These are phyloP conservation scores for Ophiostoma ips DNA, from an alignment of 2,329 filamentous ascomycete species.

Conservation along the genomic window DNA sequence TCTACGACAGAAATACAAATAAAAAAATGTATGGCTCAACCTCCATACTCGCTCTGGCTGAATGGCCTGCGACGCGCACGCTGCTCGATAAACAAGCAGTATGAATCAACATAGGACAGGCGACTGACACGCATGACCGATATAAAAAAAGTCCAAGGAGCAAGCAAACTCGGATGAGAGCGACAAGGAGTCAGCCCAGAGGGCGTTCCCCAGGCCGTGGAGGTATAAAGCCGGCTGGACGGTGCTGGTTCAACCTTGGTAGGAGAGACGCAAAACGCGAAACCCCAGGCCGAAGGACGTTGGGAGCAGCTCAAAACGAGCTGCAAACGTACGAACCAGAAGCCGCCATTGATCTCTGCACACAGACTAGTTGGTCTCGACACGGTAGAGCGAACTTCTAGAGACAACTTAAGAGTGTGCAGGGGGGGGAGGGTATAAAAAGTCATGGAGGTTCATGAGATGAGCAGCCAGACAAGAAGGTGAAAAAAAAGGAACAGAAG, in stretches of 20 bases:
- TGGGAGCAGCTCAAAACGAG: constrained; percentile 1
- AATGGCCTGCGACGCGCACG: background rate
- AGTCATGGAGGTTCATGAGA: background rate
- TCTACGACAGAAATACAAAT: background rate
- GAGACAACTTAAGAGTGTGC: constrained; percentile 99
- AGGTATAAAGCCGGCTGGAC: background rate
- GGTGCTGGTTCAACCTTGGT: background rate
- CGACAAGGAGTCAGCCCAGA: background rate
- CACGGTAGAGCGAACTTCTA: constrained; percentile 57
- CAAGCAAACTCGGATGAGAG: constrained; percentile 1
- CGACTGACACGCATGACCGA: background rate
- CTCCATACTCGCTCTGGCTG: background rate
- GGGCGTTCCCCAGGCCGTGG: background rate
- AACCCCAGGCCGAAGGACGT: constrained; percentile 1
- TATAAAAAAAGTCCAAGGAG: background rate
- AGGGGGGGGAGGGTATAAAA: constrained; percentile 19
- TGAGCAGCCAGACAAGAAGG: no score
- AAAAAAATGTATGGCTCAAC: background rate
- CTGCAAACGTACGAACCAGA: background rate
- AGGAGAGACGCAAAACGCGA: background rate
- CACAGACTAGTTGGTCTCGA: constrained; percentile 89
- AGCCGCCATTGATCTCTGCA: constrained; percentile 56
- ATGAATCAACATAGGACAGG: background rate
- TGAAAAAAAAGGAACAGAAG: no score
- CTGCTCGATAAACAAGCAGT: background rate